These are phyloP conservation scores for Paramecium sonneborni DNA, from an alignment of 73 alveolate genomes.

Conservation along the genomic window DNA sequence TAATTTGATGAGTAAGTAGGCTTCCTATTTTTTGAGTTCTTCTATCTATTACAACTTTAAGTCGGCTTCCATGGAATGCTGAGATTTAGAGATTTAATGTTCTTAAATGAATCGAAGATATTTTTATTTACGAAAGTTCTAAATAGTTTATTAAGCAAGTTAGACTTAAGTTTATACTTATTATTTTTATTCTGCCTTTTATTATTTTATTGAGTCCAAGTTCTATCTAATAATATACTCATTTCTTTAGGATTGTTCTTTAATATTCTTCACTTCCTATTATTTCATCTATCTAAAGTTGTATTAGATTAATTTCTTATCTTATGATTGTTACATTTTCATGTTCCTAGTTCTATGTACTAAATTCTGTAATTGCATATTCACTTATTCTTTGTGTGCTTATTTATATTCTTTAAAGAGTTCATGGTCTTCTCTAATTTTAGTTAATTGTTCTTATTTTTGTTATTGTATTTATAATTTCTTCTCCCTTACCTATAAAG, in stretches of 20 bases:
- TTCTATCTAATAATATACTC: conserved; percentile 17
- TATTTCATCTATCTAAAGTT: background rate
- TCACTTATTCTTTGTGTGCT: conserved; percentile 5
- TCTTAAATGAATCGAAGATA: background rate
- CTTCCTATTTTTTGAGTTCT: conserved; percentile 33
- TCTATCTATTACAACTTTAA: background rate
- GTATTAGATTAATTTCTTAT: background rate
- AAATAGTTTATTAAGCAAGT: background rate
- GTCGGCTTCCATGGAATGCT: background rate
- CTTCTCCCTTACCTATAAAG: background rate
- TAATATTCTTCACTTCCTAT: conserved; percentile 4
- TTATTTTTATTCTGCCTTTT: conserved; percentile 42
- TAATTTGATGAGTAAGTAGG: background rate
- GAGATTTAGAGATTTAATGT: background rate
- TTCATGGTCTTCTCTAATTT: conserved; percentile 41
- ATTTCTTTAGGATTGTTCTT: conserved; percentile 28
- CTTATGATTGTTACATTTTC: background rate
- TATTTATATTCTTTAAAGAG: background rate
- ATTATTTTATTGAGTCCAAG: background rate
- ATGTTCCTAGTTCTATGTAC: background rate
- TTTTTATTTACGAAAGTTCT: conserved; percentile 23
- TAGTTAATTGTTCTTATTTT: background rate
- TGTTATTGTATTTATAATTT: background rate
- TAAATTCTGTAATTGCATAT: background rate
- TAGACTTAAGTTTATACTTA: background rate